A percentile compares a stretch with the other conserved stretches of the same genome.
phyloP scores from a whole-genome alignment of 208 protist genomes.

The Vickermania ingenoplastis region DNA sequence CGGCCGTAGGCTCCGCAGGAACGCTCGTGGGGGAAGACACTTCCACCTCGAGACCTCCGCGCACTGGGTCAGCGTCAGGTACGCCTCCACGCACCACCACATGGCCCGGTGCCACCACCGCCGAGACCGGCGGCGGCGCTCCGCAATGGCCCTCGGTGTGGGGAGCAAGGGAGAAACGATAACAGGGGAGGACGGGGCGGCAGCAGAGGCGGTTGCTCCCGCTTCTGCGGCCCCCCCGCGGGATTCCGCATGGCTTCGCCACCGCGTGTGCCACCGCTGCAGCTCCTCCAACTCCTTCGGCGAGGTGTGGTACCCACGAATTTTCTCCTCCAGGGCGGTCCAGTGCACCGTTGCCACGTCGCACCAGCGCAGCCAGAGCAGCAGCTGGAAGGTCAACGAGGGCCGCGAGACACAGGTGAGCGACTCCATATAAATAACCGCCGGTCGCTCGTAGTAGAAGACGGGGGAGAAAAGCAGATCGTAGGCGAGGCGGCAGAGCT shows the following conservation, averaged over 20 bases:
- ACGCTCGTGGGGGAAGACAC: background rate
- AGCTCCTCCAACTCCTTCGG: background rate
- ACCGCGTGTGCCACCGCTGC: background rate
- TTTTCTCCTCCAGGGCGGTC: constrained; percentile 26
- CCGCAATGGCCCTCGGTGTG: background rate
- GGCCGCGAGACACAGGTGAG: constrained; percentile 80
- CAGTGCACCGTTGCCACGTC: constrained; percentile 84
- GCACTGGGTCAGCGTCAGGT: background rate
- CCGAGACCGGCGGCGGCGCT: background rate
- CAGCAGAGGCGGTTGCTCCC: background rate
- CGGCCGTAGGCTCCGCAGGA: too few species aligned
- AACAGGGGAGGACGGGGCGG: background rate
- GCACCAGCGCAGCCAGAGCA: constrained; percentile 29
- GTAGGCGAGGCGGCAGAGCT: background rate
- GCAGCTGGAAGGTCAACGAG: constrained; percentile 64
- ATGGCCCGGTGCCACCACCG: background rate
- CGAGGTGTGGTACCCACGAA: constrained; percentile 4
- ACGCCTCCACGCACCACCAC: background rate
- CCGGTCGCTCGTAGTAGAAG: constrained; percentile 32
- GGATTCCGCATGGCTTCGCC: background rate
- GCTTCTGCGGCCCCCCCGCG: background rate
- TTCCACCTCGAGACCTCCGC: background rate
- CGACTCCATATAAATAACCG: constrained; percentile 80
- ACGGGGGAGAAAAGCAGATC: constrained; percentile 27
- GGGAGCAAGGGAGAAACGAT: background rate